Evolutionary conservation across 257 asterid species (phyloP), one percentile per base, ranked within the genome.

Genomic region (Solanum neorickii): DNA sequence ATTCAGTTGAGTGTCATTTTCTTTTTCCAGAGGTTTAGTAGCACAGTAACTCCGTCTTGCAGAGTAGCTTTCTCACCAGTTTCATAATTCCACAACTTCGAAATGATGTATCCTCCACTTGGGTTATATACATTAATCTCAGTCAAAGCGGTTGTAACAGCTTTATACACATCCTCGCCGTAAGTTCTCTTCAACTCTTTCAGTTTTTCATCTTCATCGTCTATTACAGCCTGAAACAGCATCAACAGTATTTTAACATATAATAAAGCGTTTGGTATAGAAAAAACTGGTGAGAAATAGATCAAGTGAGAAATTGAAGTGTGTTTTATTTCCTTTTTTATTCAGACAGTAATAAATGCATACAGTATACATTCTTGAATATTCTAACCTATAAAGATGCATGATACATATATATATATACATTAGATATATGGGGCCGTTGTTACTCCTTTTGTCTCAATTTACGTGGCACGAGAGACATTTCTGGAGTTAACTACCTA

Each of bases 151-250:
- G 76, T 37, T 29, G 86, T 82, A 13, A 87, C 89, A 29, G 89
- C 89, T 74, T 47, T 87, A 76, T 29, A 82, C 21, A 87, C 86
- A 31, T 47, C 86, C 20, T 87, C 89, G 6, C 89, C 89, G 1
- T 77, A 87, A 25, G 74, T 69, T 65, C 7, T 87, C 89, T 87
- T 87, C 89, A 87, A 29, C 49, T 65, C 89, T 21, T 82, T 87
- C 86, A 82, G 86, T 31, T 80, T 87, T 78, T 82, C 89, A 82
- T 87, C 88, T 86, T 86, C 88, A 46, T 73, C 88, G 29, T 86
- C 84, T 49, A 86, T 86, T 86, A 86, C 73, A 86, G 82, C 31
- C 89, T 82, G 88, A 69, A 85, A 85, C 42, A 65, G 29, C 12
- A 27, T 20, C n/a, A 15, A 46, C 44, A 9, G 49, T 14, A 72